Percentiles rank a stretch among this genome's conserved stretches.
These are phyloP conservation scores for Bruguiera gymnorhiza DNA, from an alignment of 345 rosid species.

Conservation along the genomic window DNA sequence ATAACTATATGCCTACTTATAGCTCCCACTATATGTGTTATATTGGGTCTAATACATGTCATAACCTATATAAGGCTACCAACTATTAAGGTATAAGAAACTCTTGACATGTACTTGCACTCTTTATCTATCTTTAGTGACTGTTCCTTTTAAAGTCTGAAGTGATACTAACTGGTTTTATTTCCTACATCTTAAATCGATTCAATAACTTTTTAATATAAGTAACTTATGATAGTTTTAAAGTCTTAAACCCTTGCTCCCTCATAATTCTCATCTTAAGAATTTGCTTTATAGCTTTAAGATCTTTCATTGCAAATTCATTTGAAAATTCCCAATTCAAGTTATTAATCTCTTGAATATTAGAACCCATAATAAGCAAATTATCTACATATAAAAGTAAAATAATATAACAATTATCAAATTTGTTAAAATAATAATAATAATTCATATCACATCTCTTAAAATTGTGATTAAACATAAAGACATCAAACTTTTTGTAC, in stretches of 20 bases:
- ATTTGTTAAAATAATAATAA: not conserved
- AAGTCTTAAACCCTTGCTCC: not conserved
- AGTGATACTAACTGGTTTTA: not conserved
- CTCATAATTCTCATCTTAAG: not conserved
- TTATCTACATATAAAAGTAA: not conserved
- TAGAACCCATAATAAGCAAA: not conserved
- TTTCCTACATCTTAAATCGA: rapidly evolving
- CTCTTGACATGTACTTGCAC: not conserved
- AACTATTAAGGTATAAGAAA: not conserved
- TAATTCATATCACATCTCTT: not conserved
- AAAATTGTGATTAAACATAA: not conserved
- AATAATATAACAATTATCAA: not conserved
- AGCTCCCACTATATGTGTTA: too few relatives aligned
- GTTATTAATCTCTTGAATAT: not conserved
- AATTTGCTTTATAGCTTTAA: too few relatives aligned
- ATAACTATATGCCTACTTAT: not conserved
- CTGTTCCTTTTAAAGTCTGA: not conserved
- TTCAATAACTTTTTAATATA: not conserved
- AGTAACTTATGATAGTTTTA: not conserved
- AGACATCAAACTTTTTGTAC: not conserved
- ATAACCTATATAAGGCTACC: not conserved
- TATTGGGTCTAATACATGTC: not conserved
- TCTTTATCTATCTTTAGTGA: not conserved
- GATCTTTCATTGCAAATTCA: not conserved
- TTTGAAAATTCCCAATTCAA: not conserved